Conservation (phyloP, 2,329 filamentous ascomycete species). For the Neonectria magnoliae region DNA sequence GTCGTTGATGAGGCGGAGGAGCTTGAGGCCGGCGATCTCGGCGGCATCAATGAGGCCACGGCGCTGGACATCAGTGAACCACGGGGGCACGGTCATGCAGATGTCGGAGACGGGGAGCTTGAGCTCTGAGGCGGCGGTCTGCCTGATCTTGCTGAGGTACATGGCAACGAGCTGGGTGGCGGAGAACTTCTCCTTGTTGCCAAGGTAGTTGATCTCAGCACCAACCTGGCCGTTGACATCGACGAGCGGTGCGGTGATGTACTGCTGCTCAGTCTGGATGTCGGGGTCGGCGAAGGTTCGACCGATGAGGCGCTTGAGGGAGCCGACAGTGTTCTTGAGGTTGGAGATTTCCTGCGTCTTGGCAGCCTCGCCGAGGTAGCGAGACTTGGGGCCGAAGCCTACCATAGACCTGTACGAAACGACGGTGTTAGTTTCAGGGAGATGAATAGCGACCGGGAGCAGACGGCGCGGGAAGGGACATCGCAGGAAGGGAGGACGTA, state of each 20-base stretch:
- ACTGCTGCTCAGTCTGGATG: conserved; percentile 91
- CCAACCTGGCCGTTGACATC: conserved; percentile 95
- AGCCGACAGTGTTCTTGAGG: conserved; percentile 97
- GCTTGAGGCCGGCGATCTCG: conserved; percentile 92
- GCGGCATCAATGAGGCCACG: conserved; percentile 88
- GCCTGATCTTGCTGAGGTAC: conserved; percentile 94
- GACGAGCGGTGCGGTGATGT: conserved; percentile 83
- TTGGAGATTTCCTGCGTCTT: conserved; percentile 99
- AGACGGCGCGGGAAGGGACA: conserved; percentile 14
- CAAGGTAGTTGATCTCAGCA: conserved; percentile 90
- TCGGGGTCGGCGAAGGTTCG: conserved; percentile 90
- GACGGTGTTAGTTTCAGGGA: conserved; percentile 36
- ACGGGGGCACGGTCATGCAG: conserved; percentile 92
- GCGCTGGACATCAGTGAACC: conserved; percentile 97
- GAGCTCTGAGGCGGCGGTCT: conserved; percentile 86
- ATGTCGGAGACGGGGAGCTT: conserved; percentile 92
- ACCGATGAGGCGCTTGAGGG: conserved; percentile 91
- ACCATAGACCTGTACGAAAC: conserved; percentile 77
- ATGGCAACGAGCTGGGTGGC: conserved; percentile 93
- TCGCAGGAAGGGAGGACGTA: conserved; percentile 65
- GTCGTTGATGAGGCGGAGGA: conserved; percentile 96
- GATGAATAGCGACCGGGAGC: neutral
- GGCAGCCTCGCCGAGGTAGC: conserved; percentile 93
- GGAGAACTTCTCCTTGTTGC: conserved; percentile 96
- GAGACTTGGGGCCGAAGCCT: conserved; percentile 91